Base-by-base conservation (phyloP, 2,329 filamentous ascomycete genomes). In the Calonectria naviculata region DNA sequence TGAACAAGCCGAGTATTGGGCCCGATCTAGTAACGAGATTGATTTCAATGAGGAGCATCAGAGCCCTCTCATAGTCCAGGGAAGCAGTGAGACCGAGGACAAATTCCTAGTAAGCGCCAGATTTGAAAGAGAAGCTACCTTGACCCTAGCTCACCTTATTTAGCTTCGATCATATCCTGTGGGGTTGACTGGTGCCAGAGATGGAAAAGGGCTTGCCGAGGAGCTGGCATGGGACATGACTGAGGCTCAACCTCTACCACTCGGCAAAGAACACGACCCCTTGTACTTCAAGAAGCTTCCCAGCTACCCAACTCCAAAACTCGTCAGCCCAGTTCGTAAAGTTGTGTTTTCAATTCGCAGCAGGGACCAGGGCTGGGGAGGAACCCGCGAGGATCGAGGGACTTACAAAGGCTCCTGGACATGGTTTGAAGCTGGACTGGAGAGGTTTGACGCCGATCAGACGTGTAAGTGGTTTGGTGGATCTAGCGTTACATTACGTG, bases 1-100 rank as follows among this genome's bases (percentile, higher is more conserved):
- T 65, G 90, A 93, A 75, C 78, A 83, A 31, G 91, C 90, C 66
- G 90, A 92, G 80, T 92, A 92, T 80, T 93, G 91, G 90, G 87
- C 87, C 17, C 87, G 87, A 73, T 86, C 87, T 2, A 79, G 75
- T 62, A 83, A 80, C 26, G 78, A 78, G 31, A 73, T 83, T 15
- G 73, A 83, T 21, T 82, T 74, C 47, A 56, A 52, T 4, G 63
- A 62, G 5, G 72, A 80, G 58, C 75, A 80, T 5, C 72, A 70
- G 5, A 60, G 66, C 21, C 49, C 72, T 6, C 44, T 83, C 2
- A 61, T 66, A 1, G 75, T 84, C 12, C 41, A 26, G 2, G 83
- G 79, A 3, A 58, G 63, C 5, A 76, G 75, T 12, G 19, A 58
- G 0, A 21, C 42, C 2, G 79, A 84, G 66, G 77, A 85, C 68